phyloP scores from a whole-genome alignment of 139 green algal species.

The Chlamydomonas sp. region DNA sequence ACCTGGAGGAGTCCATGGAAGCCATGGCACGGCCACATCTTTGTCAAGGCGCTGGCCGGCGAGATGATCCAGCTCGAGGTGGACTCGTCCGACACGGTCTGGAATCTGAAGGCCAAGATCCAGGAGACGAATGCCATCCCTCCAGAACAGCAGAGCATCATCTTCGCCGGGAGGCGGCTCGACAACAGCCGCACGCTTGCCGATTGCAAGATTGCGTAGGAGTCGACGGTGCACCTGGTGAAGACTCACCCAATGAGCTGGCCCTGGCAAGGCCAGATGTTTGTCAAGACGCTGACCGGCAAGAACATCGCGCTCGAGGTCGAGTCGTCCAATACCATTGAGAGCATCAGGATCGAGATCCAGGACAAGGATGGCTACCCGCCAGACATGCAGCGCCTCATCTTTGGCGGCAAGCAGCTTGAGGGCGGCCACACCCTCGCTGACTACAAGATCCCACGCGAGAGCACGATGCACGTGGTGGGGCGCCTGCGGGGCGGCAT shows the following conservation, averaged over 20 bases:
- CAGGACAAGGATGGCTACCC: slow-evolving; percentile 92
- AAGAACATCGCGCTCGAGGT: slow-evolving; percentile 75
- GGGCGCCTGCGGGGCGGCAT: slow-evolving; percentile 50
- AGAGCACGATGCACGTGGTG: slow-evolving; percentile 64
- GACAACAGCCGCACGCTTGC: neutral
- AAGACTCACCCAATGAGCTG: slow-evolving; percentile 60
- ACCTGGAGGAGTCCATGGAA: too few species aligned
- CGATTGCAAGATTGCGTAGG: neutral
- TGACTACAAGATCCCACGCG: slow-evolving; percentile 95
- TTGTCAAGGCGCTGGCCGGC: too few species aligned
- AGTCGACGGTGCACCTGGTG: neutral
- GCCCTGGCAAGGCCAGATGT: too few species aligned
- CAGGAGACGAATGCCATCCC: slow-evolving; percentile 41
- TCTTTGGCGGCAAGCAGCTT: slow-evolving; percentile 90
- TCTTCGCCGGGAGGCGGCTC: neutral
- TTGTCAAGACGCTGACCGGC: slow-evolving; percentile 79
- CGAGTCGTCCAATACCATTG: slow-evolving; percentile 75
- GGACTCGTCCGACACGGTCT: neutral
- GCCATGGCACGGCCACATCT: too few species aligned
- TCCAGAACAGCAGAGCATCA: neutral
- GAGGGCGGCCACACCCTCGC: slow-evolving; percentile 83
- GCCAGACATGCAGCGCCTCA: slow-evolving; percentile 86
- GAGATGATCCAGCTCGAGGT: too few species aligned
- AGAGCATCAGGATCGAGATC: slow-evolving; percentile 92
- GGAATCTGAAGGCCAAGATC: neutral